A percentile compares a stretch with the other conserved stretches of the same genome.
Conservation (phyloP, 1,139 yeast genomes). For the Lodderomyces parapsilosis region DNA sequence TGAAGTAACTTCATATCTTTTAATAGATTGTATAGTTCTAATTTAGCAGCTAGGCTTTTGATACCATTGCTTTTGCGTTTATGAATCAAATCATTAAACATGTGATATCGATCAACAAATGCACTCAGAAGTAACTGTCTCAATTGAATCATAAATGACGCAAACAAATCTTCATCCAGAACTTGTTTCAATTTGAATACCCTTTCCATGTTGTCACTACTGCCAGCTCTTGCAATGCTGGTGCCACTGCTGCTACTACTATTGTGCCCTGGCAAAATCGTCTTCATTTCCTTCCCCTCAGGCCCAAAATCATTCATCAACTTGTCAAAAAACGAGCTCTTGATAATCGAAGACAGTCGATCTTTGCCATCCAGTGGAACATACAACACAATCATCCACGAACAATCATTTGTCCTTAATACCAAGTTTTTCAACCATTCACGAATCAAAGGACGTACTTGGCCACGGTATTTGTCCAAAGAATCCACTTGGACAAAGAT, state of each 20-base stretch:
- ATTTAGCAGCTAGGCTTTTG: constrained; percentile 16
- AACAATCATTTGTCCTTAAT: constrained; percentile 39
- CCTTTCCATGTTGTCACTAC: too few species aligned
- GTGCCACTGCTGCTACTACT: too few species aligned
- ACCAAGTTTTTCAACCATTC: constrained; percentile 73
- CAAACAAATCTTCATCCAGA: constrained; percentile 48
- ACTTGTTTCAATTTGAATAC: constrained; percentile 43
- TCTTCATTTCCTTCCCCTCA: constrained; percentile 37
- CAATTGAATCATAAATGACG: constrained; percentile 40
- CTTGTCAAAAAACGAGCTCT: constrained; percentile 63
- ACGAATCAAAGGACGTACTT: constrained; percentile 74
- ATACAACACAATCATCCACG: constrained; percentile 66
- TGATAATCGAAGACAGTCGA: constrained; percentile 42
- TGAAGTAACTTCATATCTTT: constrained; percentile 55
- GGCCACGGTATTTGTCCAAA: constrained; percentile 71
- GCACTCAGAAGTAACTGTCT: constrained; percentile 57
- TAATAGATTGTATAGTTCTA: constrained; percentile 28
- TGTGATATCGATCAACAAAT: constrained; percentile 42
- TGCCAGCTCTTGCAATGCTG: too few species aligned
- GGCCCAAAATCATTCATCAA: constrained; percentile 62
- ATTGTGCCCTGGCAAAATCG: constrained; percentile 16
- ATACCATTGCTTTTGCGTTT: constrained; percentile 21
- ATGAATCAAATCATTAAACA: constrained; percentile 35
- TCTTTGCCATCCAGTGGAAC: constrained; percentile 46
- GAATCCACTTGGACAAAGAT: constrained; percentile 68